Percentiles rank a stretch among this genome's conserved stretches.
phyloP scores from a whole-genome alignment of 2,329 filamentous ascomycete genomes.

The Calonectria ilicicola region DNA sequence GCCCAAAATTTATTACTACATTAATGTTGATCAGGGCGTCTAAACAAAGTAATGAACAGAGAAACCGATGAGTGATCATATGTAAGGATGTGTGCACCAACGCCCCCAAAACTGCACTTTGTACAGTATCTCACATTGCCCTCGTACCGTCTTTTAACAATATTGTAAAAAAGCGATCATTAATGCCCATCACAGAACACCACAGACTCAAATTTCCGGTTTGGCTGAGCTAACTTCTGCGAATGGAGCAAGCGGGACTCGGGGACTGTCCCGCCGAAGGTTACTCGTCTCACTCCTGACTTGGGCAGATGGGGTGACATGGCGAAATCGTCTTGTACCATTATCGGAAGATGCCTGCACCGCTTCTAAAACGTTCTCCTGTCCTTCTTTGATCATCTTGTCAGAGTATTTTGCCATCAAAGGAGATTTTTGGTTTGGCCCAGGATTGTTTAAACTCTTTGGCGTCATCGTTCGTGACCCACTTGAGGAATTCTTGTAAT shows the following conservation, averaged over 20 bases:
- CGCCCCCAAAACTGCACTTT: neutral
- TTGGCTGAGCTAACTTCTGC: slow-evolving; percentile 6
- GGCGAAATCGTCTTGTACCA: slow-evolving; percentile 58
- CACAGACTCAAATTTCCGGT: neutral
- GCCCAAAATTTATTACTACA: too few species aligned
- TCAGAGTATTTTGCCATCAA: slow-evolving; percentile 16
- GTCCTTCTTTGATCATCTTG: slow-evolving; percentile 16
- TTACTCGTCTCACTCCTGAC: slow-evolving; percentile 62
- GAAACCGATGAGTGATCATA: neutral
- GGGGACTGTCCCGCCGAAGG: slow-evolving; percentile 48
- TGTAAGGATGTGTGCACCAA: neutral
- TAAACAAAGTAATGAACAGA: neutral
- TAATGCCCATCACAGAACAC: neutral
- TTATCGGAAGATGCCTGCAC: slow-evolving; percentile 45
- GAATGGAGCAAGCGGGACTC: slow-evolving; percentile 37
- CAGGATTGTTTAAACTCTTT: slow-evolving; percentile 10
- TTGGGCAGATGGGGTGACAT: slow-evolving; percentile 53
- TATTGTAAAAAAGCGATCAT: neutral
- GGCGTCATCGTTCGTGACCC: slow-evolving; percentile 30
- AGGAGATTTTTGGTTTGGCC: slow-evolving; percentile 22
- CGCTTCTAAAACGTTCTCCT: slow-evolving; percentile 24
- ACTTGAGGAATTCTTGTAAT: slow-evolving; percentile 30
- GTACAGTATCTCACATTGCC: neutral
- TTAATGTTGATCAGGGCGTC: too few species aligned
- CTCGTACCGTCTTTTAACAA: neutral